These are phyloP conservation scores for Simplicillium sp. DNA, from an alignment of 2,329 filamentous ascomycete species.

Conservation along the genomic window DNA sequence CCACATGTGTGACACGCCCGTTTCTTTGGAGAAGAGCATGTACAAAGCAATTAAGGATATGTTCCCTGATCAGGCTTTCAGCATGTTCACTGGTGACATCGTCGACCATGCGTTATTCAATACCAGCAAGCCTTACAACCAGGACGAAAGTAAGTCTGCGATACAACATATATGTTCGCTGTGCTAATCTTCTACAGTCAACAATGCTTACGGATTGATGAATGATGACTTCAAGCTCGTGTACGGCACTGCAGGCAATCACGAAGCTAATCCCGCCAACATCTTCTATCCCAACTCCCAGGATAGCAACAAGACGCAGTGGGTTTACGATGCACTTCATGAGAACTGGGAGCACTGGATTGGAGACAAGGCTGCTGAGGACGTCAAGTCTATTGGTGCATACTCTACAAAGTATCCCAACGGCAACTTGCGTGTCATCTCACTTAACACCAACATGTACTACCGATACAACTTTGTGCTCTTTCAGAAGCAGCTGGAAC, in stretches of 20 bases:
- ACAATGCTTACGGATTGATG: conserved; percentile 38
- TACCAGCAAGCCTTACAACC: conserved; percentile 25
- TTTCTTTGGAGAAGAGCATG: conserved; percentile 44
- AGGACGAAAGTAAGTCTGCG: conserved; percentile 16
- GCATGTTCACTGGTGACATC: conserved; percentile 51
- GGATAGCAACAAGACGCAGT: conserved; percentile 31
- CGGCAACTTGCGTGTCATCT: conserved; percentile 45
- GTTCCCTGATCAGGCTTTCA: conserved; percentile 37
- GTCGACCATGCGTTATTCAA: conserved; percentile 42
- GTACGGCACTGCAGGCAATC: conserved; percentile 47
- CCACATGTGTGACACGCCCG: conserved; percentile 41
- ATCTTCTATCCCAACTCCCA: conserved; percentile 35
- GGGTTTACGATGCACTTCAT: conserved; percentile 42
- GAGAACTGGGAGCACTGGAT: conserved; percentile 38
- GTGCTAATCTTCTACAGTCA: conserved; percentile 18
- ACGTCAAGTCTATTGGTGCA: conserved; percentile 31
- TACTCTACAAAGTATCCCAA: conserved; percentile 37
- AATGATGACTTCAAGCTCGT: conserved; percentile 29
- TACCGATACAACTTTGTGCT: conserved; percentile 48
- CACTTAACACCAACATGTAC: conserved; percentile 51
- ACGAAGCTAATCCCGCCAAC: conserved; percentile 44
- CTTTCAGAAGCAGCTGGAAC: conserved; percentile 38
- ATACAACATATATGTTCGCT: conserved; percentile 7
- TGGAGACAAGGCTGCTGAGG: conserved; percentile 19
- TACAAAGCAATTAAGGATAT: conserved; percentile 37